A percentile compares a stretch with the other conserved stretches of the same genome.
Evolutionary conservation across 2,329 filamentous ascomycete genomes (phyloP).

Genomic region (Fusarium hainanense): DNA sequence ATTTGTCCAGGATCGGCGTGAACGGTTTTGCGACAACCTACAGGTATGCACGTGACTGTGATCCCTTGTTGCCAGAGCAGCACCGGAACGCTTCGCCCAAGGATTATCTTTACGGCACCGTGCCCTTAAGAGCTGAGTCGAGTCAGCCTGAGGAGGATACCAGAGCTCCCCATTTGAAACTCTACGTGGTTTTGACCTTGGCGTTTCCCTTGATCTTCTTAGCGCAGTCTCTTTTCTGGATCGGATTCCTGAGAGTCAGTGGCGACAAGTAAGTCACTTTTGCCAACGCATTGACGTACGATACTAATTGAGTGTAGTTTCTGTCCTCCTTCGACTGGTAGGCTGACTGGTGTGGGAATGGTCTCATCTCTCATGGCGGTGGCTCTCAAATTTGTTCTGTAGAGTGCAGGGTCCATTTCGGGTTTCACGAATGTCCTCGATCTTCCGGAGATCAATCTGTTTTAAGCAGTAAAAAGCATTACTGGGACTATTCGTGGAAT

Average conservation of each 20-base stretch:
- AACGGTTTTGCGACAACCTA: no score
- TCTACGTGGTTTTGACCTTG: neutral
- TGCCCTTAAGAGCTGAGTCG: neutral
- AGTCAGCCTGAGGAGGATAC: fast-evolving
- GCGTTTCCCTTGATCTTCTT: neutral
- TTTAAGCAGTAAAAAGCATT: fast-evolving
- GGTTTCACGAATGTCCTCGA: neutral
- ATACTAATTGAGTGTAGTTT: neutral
- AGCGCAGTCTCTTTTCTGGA: slow-evolving; percentile 31
- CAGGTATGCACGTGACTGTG: neutral
- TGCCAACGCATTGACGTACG: fast-evolving
- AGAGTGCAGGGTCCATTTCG: neutral
- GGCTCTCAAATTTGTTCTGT: neutral
- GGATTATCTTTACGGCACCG: neutral
- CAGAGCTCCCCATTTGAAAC: neutral
- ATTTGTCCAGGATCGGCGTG: no score
- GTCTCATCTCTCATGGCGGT: neutral
- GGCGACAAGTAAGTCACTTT: neutral
- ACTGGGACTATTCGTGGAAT: fast-evolving
- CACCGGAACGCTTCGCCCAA: neutral
- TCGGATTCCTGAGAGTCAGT: slow-evolving; percentile 20
- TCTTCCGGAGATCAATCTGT: fast-evolving
- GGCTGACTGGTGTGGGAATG: neutral
- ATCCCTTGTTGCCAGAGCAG: neutral
- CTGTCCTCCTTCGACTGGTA: neutral